phyloP scores from a whole-genome alignment of 352 stramenopile genomes.

The Pythium aphanidermatum region DNA sequence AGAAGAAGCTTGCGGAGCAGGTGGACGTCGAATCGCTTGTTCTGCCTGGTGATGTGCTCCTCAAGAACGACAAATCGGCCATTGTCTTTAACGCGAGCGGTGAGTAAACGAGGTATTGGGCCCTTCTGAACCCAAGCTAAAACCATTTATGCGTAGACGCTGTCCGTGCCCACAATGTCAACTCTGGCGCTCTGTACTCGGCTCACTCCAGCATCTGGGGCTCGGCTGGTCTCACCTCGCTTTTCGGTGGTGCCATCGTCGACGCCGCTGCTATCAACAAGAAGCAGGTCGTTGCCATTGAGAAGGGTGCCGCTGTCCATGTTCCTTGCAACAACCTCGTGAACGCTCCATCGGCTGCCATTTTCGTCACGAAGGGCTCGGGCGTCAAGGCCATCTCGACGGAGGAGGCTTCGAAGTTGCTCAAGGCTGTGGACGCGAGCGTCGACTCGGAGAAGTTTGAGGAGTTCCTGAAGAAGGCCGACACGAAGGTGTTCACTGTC shows the following conservation, averaged over 20 bases:
- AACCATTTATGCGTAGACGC: slow-evolving; percentile 14
- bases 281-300: slow-evolving; percentile 48
- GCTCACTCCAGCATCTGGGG: slow-evolving; percentile 73
- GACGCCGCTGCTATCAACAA: slow-evolving; percentile 43
- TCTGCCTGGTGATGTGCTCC: slow-evolving; percentile 43
- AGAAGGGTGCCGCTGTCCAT: slow-evolving; percentile 46
- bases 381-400: slow-evolving; percentile 60
- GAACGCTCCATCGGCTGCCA: slow-evolving; percentile 45
- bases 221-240: slow-evolving; percentile 50
- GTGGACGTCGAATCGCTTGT: slow-evolving; percentile 48
- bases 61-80: slow-evolving; percentile 58
- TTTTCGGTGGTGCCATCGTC: slow-evolving; percentile 65
- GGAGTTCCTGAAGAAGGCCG: slow-evolving; percentile 45
- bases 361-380: slow-evolving; percentile 57
- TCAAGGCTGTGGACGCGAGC: slow-evolving; percentile 46
- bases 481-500: slow-evolving; percentile 66
- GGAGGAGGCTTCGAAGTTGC: slow-evolving; percentile 34
- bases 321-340: slow-evolving; percentile 79
- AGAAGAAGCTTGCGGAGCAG: slow-evolving; percentile 65
- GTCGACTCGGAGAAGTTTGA: slow-evolving; percentile 59
- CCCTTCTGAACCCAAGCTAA: not conserved
- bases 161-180: slow-evolving; percentile 52
- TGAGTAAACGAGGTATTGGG: slow-evolving; percentile 4
- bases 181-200: slow-evolving; percentile 54
- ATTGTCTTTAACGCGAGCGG: slow-evolving; percentile 65